Evolutionary conservation across 2,329 filamentous ascomycete genomes (phyloP), one percentile per base, ranked within the genome.

Genomic region (Fusarium decemcellulare): DNA sequence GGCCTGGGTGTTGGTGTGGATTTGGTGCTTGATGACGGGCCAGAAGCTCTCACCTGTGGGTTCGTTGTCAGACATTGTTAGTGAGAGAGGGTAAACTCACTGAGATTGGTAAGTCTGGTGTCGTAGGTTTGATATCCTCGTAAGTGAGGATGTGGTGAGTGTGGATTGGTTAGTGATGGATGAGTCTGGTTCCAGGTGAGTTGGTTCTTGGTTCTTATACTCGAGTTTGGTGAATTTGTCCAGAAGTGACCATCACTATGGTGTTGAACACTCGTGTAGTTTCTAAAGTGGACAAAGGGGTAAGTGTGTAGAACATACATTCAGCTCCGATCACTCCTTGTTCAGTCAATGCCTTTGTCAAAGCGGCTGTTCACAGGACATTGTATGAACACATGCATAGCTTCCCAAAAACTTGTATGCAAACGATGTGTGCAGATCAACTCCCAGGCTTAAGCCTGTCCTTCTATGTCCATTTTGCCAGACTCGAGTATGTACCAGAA

Each of bases 21-120:
- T 48, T 6, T 61, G 53, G 4, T 63, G 9, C 10, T 44, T 48
- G 29, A 70, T 70, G 14, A 27, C 34, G 10, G 67, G 67, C 67
- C 67, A 70, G 46, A 43, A 70, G 2, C 40, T 8, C 5, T 64
- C 51, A 1, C 10, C 30, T 8, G 10, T n/a, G 27, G 43, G 9
- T 18, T 30, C 11, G 10, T 27, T 14, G 8, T 27, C 3, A 29
- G 63, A 30, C 55, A 68, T 68, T 12, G 15, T 46, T 8, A 18
- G 37, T 9, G 34, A 16, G n/a, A 18, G 46, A 10, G 16, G 39
- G 36, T 30, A 14, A 23, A n/a, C 47, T 34, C 32, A 34, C 32
- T 8, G 32, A 34, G 32, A 34, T 3, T 12, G 12, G 5, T 34
- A 34, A 34, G 32, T 12, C 8, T 34, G 32, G 9, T 34, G 32